Evolutionary conservation across 2,329 filamentous ascomycete genomes (phyloP), one percentile per base, ranked within the genome.

Genomic region (Scytalidium lignicola): DNA sequence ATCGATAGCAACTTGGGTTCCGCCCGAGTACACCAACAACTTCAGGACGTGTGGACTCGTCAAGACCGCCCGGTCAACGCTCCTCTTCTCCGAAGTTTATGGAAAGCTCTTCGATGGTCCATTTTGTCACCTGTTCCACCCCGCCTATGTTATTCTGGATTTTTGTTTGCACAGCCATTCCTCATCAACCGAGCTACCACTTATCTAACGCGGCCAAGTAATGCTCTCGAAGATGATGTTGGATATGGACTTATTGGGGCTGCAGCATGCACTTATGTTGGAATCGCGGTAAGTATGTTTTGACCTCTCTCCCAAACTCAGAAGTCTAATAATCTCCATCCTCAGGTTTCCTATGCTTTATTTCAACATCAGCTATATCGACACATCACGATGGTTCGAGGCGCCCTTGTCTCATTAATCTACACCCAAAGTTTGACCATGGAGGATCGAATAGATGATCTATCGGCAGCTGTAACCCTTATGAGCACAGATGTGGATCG

Each of bases 401-500:
- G 67, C 6, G 64, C 61, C 0, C 57, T 75, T 3, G 63, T 73
- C 20, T 71, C 72, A 0, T 63, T 77, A 54, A 69, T 81, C 2
- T 81, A 75, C 55, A 67, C 69, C 20, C 74, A 74, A 56, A 73
- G 71, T 0, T 50, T 70, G 1, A 55, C 61, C 1, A 50, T 72
- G 15, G 58, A 60, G 6, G 53, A 61, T 0, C 48, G 55, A 0
- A 55, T 57, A 3, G 56, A 62, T 18, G 63, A 66, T 12, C 67
- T 69, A 9, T 59, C 62, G 1, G 66, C 65, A 1, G 63, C 71
- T 0, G 56, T 74, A 3, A 74, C 72, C 1, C 59, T 74, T 10
- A 74, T 75, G 70, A 70, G 66, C 12, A 66, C 71, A 1, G 73
- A 75, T 46, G 63, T 75, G 3, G 71, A 73, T 8, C 54, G 52